Evolutionary conservation across 2,329 filamentous ascomycete species (phyloP), one percentile per base, ranked within the genome.

Genomic region (Neofusicoccum umdonicola): DNA sequence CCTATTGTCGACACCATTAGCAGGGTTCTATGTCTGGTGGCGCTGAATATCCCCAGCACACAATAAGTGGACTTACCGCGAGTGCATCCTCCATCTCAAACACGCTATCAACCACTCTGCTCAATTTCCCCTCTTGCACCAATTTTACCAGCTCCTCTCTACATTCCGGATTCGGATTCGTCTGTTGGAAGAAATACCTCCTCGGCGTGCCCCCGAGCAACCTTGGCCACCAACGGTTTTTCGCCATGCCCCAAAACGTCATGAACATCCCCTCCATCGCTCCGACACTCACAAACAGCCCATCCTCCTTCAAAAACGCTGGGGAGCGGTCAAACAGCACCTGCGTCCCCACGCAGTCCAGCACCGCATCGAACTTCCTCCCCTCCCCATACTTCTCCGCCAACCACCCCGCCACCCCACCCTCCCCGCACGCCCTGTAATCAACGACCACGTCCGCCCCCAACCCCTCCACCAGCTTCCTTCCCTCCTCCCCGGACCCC

Each of bases 291-390:
- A 76, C 71, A 67, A 77, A 82, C 17, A 72, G 68, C 4, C 80
- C 79, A 1, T 69, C 66, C 0, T 73, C 69, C 44, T 75, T 72
- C 39, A 84, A 74, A 65, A 80, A 84, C 3, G 62, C 42, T 1
- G 77, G 72, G 12, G 74, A 80, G 11, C 76, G 65, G 6, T 68
- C 66, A 68, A 79, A 84, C 3, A 85, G 69, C 7, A 76, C 67
- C 65, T 84, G 80, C 47, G 72, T 73, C 7, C 83, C 82, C 11
- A 80, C 72, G 19, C 78, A 78, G 69, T 85, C 83, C 41, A 83
- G 72, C 41, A 84, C 75, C 41, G 76, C 69, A 68, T 83, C 74
- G 58, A 84, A 80, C 1, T 73, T 73, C 1, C 66, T 62, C 52
- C 8, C 37, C 3, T 67, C 63, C 3, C 67, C 70, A 68, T 76